Evolutionary conservation across 208 protist species (phyloP), one percentile per base, ranked within the genome.

Genomic region (Trypanosoma melophagium): DNA sequence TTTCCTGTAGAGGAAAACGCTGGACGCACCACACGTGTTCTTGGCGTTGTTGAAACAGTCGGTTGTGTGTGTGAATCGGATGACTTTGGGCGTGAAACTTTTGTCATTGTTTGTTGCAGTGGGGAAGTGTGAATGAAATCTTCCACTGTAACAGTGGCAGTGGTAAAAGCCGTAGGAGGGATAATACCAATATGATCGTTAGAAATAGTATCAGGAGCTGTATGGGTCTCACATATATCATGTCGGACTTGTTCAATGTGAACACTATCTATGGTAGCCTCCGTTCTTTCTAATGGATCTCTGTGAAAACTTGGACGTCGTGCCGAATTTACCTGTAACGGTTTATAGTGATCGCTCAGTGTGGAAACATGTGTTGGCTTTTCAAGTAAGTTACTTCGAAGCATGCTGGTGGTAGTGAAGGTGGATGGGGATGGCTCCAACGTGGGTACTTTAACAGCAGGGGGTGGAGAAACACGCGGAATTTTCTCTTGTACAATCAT

Each of bases 1-100:
- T 76, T 52, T 1, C 59, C 57, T 44, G 57, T 60, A 7, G 77
- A 78, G 13, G 67, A 59, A 62, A 80, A 81, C 47, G 66, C 56
- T 21, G 70, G 77, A 47, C 79, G 77, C 14, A 40, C 40, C 45
- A 8, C 14, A 50, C 28, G 51, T 17, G 41, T 60, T 10, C 64
- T 35, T 35, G 28, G 5, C 3, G 28, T 35, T 35, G 28, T 35
- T 7, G 31, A 56, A 21, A 22, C 17, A n/a, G 58, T 53, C 21
- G 51, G 40, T 14, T 38, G 50, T 10, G 25, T 17, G 5, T 19
- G 5, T 10, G 3, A 14, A 17, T 62, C 53, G 35, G 14, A 17
- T 42, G 35, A 12, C 14, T 13, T 41, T 52, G 13, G 38, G 25
- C 47, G 56, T 38, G 22, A 56, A 7, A 41, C 49, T 35, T 40